These are phyloP conservation scores for Naumovozyma dairenensis DNA, from an alignment of 805 yeast genomes.

Conservation along the genomic window DNA sequence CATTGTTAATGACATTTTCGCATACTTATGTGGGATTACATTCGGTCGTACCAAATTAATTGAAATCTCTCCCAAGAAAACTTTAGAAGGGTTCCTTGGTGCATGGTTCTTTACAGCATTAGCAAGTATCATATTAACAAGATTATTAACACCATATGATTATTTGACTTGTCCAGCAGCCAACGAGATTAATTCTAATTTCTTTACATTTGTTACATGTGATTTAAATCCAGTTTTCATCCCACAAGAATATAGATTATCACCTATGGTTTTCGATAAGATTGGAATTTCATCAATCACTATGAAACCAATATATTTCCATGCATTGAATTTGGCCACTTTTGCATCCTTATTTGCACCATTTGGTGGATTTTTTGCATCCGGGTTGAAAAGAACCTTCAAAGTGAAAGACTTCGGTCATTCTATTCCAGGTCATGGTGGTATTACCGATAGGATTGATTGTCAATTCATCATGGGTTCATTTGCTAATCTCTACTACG, in stretches of 20 bases:
- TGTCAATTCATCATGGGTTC: slow-evolving; percentile 98
- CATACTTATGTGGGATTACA: slow-evolving; percentile 93
- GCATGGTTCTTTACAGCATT: slow-evolving; percentile 92
- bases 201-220: slow-evolving; percentile 58
- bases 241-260: slow-evolving; percentile 68
- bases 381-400: slow-evolving; percentile 94
- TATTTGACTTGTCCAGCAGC: slow-evolving; percentile 85
- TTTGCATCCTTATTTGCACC: slow-evolving; percentile 97
- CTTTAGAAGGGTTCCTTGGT: slow-evolving; percentile 94
- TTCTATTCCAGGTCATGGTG: slow-evolving; percentile 98
- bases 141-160: slow-evolving; percentile 50
- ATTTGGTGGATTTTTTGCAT: slow-evolving; percentile 96
- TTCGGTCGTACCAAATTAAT: slow-evolving; percentile 90
- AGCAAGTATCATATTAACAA: slow-evolving; percentile 58
- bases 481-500: slow-evolving; percentile 83
- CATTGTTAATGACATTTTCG: slow-evolving; percentile 90
- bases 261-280: slow-evolving; percentile 49
- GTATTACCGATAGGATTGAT: slow-evolving; percentile 93
- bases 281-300: slow-evolving; percentile 41
- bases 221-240: slow-evolving; percentile 84
- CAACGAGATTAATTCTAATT: slow-evolving; percentile 49
- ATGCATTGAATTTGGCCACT: slow-evolving; percentile 74
- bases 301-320: slow-evolving; percentile 83
- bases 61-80: slow-evolving; percentile 91
- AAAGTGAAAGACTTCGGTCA: slow-evolving; percentile 96